phyloP scores from a whole-genome alignment of 495 filamentous ascomycete species.

The Penicillium alfredii region DNA sequence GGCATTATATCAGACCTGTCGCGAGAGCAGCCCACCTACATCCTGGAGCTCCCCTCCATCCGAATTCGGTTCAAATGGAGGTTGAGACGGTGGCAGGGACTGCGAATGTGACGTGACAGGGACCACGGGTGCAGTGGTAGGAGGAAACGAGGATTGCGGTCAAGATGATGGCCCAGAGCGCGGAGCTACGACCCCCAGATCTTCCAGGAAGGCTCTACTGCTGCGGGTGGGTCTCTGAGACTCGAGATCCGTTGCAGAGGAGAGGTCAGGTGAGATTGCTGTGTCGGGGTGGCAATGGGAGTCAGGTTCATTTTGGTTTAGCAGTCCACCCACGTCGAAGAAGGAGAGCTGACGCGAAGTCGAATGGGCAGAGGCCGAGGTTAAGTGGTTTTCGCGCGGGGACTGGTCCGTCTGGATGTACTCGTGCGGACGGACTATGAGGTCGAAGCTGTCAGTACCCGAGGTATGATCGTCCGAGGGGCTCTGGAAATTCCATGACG shows the following conservation, averaged over 20 bases:
- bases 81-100: constrained; percentile 18
- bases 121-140: constrained; percentile 12
- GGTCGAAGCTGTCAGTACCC: constrained; percentile 27
- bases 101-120: background rate
- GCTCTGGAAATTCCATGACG: constrained; percentile 29
- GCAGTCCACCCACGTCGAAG: constrained; percentile 65
- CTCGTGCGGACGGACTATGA: constrained; percentile 33
- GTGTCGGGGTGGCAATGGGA: too few species aligned
- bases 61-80: constrained; percentile 15
- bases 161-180: constrained; percentile 40
- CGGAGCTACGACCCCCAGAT: constrained; percentile 41
- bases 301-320: constrained; percentile 33
- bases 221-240: constrained; percentile 28
- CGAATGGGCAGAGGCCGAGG: constrained; percentile 2
- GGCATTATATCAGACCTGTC: background rate
- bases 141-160: constrained; percentile 18
- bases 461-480: constrained; percentile 23
- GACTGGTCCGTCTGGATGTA: constrained; percentile 30
- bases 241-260: too few species aligned
- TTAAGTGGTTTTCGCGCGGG: constrained; percentile 10
- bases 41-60: constrained; percentile 45
- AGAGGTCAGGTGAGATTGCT: too few species aligned
- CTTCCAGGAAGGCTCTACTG: constrained; percentile 51
- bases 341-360: constrained; percentile 54
- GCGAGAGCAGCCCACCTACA: constrained; percentile 45